Conservation (phyloP, 805 yeast genomes). For the Starmerella davenportii region DNA sequence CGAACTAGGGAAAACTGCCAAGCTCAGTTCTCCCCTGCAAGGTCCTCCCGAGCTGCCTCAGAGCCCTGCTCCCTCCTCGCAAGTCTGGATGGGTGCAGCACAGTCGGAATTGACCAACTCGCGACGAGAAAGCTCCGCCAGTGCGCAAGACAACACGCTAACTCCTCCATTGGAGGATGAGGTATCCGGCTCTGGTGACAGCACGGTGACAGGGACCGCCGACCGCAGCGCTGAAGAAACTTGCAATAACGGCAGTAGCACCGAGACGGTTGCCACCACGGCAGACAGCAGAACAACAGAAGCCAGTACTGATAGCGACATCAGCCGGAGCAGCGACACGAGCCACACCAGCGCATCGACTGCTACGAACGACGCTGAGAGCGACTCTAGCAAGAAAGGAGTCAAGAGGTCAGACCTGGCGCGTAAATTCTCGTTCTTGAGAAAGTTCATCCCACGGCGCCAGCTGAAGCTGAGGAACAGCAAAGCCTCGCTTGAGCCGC, state of each 20-base stretch:
- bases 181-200: neutral
- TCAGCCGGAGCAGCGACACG: neutral
- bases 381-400: neutral
- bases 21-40: neutral
- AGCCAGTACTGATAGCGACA: neutral
- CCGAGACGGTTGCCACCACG: neutral
- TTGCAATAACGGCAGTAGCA: neutral
- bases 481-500: neutral
- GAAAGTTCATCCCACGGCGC: slow-evolving; percentile 1
- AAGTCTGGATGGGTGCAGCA: too few relatives aligned
- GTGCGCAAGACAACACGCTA: neutral
- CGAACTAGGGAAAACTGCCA: neutral
- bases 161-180: neutral
- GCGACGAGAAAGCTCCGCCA: neutral
- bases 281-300: too few relatives aligned
- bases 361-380: neutral
- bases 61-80: too few relatives aligned
- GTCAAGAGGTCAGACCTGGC: neutral
- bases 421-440: slow-evolving; percentile 1
- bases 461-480: neutral
- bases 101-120: too few relatives aligned
- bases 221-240: neutral
- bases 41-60: too few relatives aligned
- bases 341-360: neutral
- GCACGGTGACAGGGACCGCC: neutral